These are phyloP conservation scores for Fusarium avenaceum DNA, from an alignment of 2,329 filamentous ascomycete species.

Conservation along the genomic window DNA sequence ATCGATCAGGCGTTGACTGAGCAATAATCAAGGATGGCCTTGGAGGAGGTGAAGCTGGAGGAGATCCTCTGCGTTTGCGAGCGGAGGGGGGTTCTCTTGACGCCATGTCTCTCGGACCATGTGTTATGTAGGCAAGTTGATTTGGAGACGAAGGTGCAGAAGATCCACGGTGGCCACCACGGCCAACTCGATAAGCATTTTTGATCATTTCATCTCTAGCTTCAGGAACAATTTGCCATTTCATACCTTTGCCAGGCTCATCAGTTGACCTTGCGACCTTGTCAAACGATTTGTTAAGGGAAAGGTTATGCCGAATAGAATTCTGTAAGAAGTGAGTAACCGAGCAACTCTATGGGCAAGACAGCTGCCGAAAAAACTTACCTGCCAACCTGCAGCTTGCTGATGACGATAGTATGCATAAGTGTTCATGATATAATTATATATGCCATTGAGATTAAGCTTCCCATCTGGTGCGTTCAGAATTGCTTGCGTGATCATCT, in stretches of 20 bases:
- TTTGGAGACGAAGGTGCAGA: slow-evolving; percentile 78
- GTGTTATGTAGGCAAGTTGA: slow-evolving; percentile 72
- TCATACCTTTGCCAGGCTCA: slow-evolving; percentile 98
- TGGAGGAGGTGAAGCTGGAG: slow-evolving; percentile 68
- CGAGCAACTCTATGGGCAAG: not conserved
- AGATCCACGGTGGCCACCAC: slow-evolving; percentile 75
- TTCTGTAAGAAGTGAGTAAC: slow-evolving; percentile 68
- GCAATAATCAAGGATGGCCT: slow-evolving; percentile 63
- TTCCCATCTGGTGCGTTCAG: slow-evolving; percentile 88
- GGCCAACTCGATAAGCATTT: slow-evolving; percentile 73
- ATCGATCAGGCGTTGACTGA: slow-evolving; percentile 68
- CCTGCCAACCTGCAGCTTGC: slow-evolving; percentile 86
- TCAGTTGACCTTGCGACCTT: slow-evolving; percentile 94
- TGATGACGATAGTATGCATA: slow-evolving; percentile 96
- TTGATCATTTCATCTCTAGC: slow-evolving; percentile 89
- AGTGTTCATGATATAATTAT: slow-evolving; percentile 89
- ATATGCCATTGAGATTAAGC: slow-evolving; percentile 91
- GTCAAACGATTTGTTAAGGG: slow-evolving; percentile 92
- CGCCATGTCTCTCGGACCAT: slow-evolving; percentile 69
- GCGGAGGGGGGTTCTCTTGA: slow-evolving; percentile 64
- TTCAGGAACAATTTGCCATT: slow-evolving; percentile 93
- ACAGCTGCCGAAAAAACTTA: slow-evolving; percentile 57
- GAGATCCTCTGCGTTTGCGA: slow-evolving; percentile 70
- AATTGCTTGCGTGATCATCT: slow-evolving; percentile 97
- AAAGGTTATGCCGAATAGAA: slow-evolving; percentile 96